These are phyloP conservation scores for Myochromella boudieri DNA, from an alignment of 768 basidiomycete species.

Conservation along the genomic window DNA sequence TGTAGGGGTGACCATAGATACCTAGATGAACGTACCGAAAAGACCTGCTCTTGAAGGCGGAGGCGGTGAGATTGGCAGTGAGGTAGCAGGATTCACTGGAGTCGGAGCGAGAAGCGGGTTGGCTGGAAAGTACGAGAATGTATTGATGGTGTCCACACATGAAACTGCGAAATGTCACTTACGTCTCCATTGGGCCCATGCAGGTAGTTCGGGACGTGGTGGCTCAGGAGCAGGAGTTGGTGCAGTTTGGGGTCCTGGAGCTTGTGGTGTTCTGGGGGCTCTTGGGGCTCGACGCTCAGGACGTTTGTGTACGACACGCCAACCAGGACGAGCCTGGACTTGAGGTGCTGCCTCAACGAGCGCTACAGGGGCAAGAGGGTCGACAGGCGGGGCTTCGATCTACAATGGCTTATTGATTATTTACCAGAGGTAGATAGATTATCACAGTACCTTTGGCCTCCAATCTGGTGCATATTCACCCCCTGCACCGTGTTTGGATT, in stretches of 20 bases:
- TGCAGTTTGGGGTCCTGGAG: slow-evolving; percentile 38
- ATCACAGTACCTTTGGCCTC: slow-evolving; percentile 54
- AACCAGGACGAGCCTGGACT: slow-evolving; percentile 61
- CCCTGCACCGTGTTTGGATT: slow-evolving; percentile 78
- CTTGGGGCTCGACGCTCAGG: slow-evolving; percentile 51
- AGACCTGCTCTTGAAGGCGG: not conserved
- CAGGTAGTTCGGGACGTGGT: slow-evolving; percentile 55
- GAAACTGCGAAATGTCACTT: no score
- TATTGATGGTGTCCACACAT: no score
- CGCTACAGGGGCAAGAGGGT: slow-evolving; percentile 38
- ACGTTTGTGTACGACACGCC: slow-evolving; percentile 72
- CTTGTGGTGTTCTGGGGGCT: slow-evolving; percentile 43
- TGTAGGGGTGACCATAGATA: no score
- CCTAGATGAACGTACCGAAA: slow-evolving; percentile 4
- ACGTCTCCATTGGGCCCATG: slow-evolving; percentile 62
- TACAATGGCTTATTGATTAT: slow-evolving; percentile 9
- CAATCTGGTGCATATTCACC: slow-evolving; percentile 80
- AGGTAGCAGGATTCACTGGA: slow-evolving; percentile 4
- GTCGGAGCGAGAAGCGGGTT: slow-evolving; percentile 15
- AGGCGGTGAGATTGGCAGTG: slow-evolving; percentile 6
- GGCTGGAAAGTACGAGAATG: no score
- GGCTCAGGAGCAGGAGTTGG: slow-evolving; percentile 44
- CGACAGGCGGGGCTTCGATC: slow-evolving; percentile 36
- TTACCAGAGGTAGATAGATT: slow-evolving; percentile 3
- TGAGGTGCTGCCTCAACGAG: slow-evolving; percentile 45